A percentile compares a stretch with the other conserved stretches of the same genome.
phyloP scores from a whole-genome alignment of 2,329 filamentous ascomycete genomes.

The Zymoseptoria brevis region DNA sequence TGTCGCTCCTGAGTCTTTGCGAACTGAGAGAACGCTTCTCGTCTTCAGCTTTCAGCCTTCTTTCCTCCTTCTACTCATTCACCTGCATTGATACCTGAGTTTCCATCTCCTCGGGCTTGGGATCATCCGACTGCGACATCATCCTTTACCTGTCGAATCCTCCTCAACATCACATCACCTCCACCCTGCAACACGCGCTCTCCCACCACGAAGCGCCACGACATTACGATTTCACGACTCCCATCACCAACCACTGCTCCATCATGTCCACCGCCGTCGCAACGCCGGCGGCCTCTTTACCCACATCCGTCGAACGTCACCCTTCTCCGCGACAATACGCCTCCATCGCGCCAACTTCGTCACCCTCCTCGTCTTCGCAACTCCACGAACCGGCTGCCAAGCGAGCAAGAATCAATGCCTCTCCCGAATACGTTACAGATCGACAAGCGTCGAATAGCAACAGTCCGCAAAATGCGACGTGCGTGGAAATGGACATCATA shows the following conservation, averaged over 20 bases:
- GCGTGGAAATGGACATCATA: slow-evolving; percentile 12
- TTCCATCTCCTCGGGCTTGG: not conserved
- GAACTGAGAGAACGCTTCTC: not conserved
- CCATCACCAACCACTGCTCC: not conserved
- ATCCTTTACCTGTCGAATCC: not conserved
- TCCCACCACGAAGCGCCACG: not conserved
- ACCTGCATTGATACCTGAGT: not conserved
- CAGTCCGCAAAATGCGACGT: slow-evolving; percentile 48
- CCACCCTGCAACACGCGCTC: not conserved
- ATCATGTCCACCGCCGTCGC: slow-evolving; percentile 42
- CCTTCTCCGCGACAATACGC: slow-evolving; percentile 37
- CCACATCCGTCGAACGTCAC: slow-evolving; percentile 29
- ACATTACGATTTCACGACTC: not conserved
- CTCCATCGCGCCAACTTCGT: slow-evolving; percentile 32
- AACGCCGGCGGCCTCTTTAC: slow-evolving; percentile 33
- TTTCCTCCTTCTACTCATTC: not conserved
- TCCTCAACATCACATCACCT: too few relatives aligned
- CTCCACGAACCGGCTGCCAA: slow-evolving; percentile 24
- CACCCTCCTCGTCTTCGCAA: slow-evolving; percentile 25
- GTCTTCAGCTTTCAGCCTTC: not conserved
- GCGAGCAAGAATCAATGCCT: slow-evolving; percentile 29
- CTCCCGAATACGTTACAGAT: slow-evolving; percentile 19
- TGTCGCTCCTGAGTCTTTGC: not conserved
- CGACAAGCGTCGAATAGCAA: slow-evolving; percentile 36
- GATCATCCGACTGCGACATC: not conserved